Conservation (phyloP, 2,329 filamentous ascomycete species). For the Tolypocladium tropicale region DNA sequence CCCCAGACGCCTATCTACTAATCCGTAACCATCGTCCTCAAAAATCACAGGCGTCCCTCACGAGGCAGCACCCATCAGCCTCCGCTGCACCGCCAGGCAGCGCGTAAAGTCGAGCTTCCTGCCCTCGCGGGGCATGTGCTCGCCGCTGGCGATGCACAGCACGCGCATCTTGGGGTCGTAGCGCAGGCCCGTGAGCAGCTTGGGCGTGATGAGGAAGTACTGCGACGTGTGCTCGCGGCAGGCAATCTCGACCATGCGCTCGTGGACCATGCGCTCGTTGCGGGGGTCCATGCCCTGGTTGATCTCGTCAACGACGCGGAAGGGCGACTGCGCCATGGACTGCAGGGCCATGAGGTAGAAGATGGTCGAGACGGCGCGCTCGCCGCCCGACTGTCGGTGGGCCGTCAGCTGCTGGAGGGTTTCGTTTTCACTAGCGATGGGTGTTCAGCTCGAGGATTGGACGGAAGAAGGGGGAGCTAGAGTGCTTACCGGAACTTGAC, state of each 20-base stretch:
- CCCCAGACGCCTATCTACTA: not conserved
- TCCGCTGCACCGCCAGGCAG: conserved; percentile 33
- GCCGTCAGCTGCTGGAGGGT: conserved; percentile 75
- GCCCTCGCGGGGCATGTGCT: conserved; percentile 51
- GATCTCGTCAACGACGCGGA: conserved; percentile 98
- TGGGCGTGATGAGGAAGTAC: conserved; percentile 97
- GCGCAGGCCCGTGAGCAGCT: conserved; percentile 73
- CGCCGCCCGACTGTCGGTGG: conserved; percentile 91
- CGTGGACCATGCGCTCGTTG: conserved; percentile 96
- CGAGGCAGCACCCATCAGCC: conserved; percentile 22
- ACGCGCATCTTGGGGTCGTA: conserved; percentile 91
- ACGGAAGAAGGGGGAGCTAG: not conserved
- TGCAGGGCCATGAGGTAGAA: conserved; percentile 99
- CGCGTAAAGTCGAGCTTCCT: conserved; percentile 38
- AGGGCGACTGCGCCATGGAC: conserved; percentile 83
- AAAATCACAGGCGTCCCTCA: conserved; percentile 5
- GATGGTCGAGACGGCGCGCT: conserved; percentile 92
- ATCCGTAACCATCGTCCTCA: not conserved
- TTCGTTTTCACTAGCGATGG: conserved; percentile 56
- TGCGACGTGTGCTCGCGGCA: conserved; percentile 70
- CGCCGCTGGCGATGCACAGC: conserved; percentile 85
- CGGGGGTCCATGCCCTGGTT: conserved; percentile 99
- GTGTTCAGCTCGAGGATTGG: not conserved
- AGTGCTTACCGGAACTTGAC: conserved; percentile 77
- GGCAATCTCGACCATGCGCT: conserved; percentile 95